Evolutionary conservation across 179 eudicot species (phyloP).

Genomic region (Monotropa hypopitys): DNA sequence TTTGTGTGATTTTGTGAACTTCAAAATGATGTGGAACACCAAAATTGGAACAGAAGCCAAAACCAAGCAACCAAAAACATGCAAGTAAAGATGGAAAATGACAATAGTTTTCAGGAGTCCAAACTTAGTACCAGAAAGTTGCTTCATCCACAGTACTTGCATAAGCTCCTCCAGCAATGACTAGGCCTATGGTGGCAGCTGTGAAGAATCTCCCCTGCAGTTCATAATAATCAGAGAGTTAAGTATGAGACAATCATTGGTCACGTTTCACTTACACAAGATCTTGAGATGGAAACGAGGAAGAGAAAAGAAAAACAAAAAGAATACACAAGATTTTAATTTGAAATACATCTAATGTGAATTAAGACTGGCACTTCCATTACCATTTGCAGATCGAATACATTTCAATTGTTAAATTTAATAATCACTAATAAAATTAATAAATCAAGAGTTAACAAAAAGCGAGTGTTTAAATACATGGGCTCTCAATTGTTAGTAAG

Average conservation of each 20-base stretch:
- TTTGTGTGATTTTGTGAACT: background rate
- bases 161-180: conserved; percentile 94
- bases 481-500: no score
- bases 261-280: background rate
- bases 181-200: conserved; percentile 58
- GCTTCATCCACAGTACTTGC: conserved; percentile 98
- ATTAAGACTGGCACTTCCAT: background rate
- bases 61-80: background rate
- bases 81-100: background rate
- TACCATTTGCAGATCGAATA: background rate
- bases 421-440: background rate
- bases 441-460: no score
- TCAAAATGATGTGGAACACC: background rate
- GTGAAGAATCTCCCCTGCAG: conserved; percentile 73
- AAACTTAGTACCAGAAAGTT: conserved; percentile 66
- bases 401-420: background rate
- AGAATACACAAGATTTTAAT: background rate
- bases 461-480: no score
- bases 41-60: background rate
- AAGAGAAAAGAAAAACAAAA: background rate
- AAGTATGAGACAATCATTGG: background rate
- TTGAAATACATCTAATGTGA: background rate
- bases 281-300: background rate
- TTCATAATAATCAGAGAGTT: background rate
- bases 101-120: background rate